phyloP scores from a whole-genome alignment of 352 stramenopile genomes.

The Globisporangium megalacanthum region DNA sequence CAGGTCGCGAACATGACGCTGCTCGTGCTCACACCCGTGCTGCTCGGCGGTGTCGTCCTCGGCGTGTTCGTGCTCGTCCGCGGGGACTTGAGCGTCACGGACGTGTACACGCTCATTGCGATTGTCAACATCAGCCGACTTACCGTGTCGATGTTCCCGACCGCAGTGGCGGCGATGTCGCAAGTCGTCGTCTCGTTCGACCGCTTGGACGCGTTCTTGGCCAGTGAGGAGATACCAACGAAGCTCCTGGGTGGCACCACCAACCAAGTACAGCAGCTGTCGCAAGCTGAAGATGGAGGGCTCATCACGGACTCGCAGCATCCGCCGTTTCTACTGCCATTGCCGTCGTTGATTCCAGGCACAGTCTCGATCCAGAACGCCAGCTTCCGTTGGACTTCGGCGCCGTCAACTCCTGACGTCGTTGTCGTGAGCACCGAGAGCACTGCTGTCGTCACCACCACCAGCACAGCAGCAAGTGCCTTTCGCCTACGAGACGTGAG shows the following conservation, averaged over 20 bases:
- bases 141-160: conserved; percentile 21
- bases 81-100: conserved; percentile 33
- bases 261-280: too few species aligned
- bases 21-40: conserved; percentile 42
- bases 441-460: not conserved
- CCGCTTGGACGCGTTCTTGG: conserved; percentile 23
- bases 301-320: too few species aligned
- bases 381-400: not conserved
- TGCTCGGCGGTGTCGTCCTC: conserved; percentile 35
- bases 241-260: too few species aligned
- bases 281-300: too few species aligned
- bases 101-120: conserved; percentile 34
- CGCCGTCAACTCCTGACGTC: not conserved
- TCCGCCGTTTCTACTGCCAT: too few species aligned
- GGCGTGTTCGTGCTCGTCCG: conserved; percentile 35
- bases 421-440: not conserved
- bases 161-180: conserved; percentile 17
- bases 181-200: conserved; percentile 20
- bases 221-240: conserved; percentile 17
- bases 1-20: conserved; percentile 58
- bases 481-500: conserved; percentile 30
- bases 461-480: not conserved
- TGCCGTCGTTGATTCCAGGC: not conserved
- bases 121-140: conserved; percentile 30
- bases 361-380: not conserved